Evolutionary conservation across 352 stramenopile species (phyloP).

Genomic region (Pythium aphanidermatum): DNA sequence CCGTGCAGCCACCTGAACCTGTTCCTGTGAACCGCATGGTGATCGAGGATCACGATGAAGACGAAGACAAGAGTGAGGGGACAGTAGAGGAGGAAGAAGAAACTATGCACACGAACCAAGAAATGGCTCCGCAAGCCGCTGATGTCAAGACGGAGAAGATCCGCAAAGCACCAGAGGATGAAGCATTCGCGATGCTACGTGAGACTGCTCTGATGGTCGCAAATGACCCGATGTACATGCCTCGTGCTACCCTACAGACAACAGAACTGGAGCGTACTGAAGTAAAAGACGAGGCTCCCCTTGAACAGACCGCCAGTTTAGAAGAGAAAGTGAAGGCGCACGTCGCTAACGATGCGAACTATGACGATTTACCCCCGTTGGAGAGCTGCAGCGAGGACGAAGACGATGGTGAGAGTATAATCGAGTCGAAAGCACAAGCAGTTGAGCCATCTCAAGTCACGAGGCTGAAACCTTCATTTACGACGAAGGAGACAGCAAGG

Average conservation of each 20-base stretch:
- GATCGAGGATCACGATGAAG: slow-evolving; percentile 33
- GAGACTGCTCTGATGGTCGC: slow-evolving; percentile 65
- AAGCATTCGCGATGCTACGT: slow-evolving; percentile 48
- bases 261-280: neutral
- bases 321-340: slow-evolving; percentile 5
- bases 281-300: neutral
- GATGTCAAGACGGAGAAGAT: neutral
- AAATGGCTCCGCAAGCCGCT: neutral
- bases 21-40: slow-evolving; percentile 19
- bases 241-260: slow-evolving; percentile 1
- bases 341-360: slow-evolving; percentile 7
- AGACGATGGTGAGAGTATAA: slow-evolving; percentile 9
- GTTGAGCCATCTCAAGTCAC: neutral
- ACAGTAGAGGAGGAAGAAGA: slow-evolving; percentile 19
- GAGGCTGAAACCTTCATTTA: slow-evolving; percentile 20
- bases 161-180: slow-evolving; percentile 12
- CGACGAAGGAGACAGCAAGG: slow-evolving; percentile 32
- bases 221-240: slow-evolving; percentile 47
- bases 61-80: slow-evolving; percentile 8
- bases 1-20: slow-evolving; percentile 50
- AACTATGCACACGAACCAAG: neutral
- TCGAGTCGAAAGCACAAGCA: neutral
- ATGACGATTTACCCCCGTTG: slow-evolving; percentile 46
- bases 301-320: too few relatives aligned
- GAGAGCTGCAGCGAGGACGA: slow-evolving; percentile 56